A percentile compares a stretch with the other conserved stretches of the same genome.
phyloP scores from a whole-genome alignment of 2,329 filamentous ascomycete species.

The Neoarthrinium moseri region DNA sequence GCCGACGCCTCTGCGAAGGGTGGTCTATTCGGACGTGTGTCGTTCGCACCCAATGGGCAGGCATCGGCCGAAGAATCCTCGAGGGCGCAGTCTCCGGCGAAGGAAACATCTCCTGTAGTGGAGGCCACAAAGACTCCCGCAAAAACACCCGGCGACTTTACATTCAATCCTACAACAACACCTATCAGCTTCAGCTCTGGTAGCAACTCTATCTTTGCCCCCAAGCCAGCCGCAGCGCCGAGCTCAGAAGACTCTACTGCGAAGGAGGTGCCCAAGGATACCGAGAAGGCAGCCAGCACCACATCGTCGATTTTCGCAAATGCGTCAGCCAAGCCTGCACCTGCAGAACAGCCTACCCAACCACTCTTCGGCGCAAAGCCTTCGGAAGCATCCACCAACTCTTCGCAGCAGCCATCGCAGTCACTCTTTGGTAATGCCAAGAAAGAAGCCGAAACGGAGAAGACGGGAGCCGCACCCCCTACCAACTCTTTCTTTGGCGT shows the following conservation, averaged over 20 bases:
- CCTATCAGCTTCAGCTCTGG: conserved; percentile 24
- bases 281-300: conserved; percentile 20
- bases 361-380: conserved; percentile 1
- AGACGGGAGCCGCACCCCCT: conserved; percentile 9
- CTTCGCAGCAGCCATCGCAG: conserved; percentile 10
- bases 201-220: conserved; percentile 24
- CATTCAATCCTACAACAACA: conserved; percentile 28
- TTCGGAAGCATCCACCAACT: conserved; percentile 8
- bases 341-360: conserved; percentile 22
- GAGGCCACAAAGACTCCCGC: conserved; percentile 20
- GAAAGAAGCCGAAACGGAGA: background rate
- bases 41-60: conserved; percentile 29
- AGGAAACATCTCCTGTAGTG: conserved; percentile 13
- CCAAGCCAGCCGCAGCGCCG: conserved; percentile 28
- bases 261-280: conserved; percentile 30
- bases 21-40: conserved; percentile 30
- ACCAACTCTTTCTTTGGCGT: conserved; percentile 15
- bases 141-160: conserved; percentile 29
- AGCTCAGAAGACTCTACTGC: conserved; percentile 9
- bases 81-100: conserved; percentile 9
- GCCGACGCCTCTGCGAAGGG: conserved; percentile 21
- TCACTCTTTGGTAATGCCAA: background rate
- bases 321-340: background rate
- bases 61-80: conserved; percentile 18
- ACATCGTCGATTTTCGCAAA: conserved; percentile 1